phyloP scores from a whole-genome alignment of 306 rosid species.

The Prunus davidiana region DNA sequence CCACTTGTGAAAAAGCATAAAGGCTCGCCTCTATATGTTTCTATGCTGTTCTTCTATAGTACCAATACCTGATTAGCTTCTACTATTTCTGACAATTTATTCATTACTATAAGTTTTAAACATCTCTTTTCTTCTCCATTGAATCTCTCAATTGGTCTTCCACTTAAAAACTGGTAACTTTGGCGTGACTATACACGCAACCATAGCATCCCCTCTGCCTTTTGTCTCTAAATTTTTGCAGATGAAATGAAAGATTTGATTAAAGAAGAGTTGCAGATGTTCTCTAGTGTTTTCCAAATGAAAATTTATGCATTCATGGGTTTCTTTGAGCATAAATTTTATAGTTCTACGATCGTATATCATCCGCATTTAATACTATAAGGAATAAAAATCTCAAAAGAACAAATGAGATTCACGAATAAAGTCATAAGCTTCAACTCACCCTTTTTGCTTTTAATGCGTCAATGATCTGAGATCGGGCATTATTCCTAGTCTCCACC shows the following conservation, averaged over 20 bases:
- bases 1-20: background rate
- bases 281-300: background rate
- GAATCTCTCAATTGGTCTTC: background rate
- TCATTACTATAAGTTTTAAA: background rate
- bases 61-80: background rate
- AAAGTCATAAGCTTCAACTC: constrained; percentile 32
- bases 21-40: too few species aligned
- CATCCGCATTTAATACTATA: background rate
- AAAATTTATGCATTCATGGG: background rate
- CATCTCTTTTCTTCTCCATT: background rate
- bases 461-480: constrained; percentile 67
- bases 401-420: background rate
- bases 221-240: too few species aligned
- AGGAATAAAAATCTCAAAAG: background rate
- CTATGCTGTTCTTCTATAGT: background rate
- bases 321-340: background rate
- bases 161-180: too few species aligned
- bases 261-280: too few species aligned
- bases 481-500: constrained; percentile 62
- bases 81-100: background rate
- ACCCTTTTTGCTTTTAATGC: constrained; percentile 89
- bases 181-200: too few species aligned
- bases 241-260: too few species aligned
- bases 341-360: background rate
- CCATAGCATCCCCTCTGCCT: too few species aligned